Evolutionary conservation across 768 basidiomycete species (phyloP).

Genomic region (Galerina sulciceps): DNA sequence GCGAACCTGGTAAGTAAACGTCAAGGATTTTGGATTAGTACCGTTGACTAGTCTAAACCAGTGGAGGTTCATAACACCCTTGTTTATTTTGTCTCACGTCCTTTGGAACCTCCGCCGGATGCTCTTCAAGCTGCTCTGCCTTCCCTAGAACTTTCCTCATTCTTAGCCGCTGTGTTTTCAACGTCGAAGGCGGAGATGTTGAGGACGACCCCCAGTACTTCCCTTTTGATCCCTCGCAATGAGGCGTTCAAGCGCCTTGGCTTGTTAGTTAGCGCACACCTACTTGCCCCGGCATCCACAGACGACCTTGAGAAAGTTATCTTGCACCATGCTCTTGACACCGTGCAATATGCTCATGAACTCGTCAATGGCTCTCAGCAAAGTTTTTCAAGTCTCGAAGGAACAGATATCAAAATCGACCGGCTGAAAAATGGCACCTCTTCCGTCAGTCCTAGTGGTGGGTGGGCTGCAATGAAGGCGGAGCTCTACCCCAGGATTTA

Average conservation of each 20-base stretch:
- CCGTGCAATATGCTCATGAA: conserved; percentile 71
- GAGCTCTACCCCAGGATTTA: conserved; percentile 61
- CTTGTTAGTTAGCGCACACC: conserved; percentile 80
- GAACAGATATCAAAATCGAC: conserved; percentile 78
- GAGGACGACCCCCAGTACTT: conserved; percentile 66
- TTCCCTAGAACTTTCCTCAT: conserved; percentile 84
- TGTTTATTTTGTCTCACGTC: conserved; percentile 88
- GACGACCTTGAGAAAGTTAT: conserved; percentile 83
- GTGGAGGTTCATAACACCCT: conserved; percentile 78
- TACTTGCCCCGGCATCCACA: conserved; percentile 79
- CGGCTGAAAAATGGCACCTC: conserved; percentile 54
- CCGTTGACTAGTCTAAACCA: conserved; percentile 30
- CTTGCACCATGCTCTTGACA: conserved; percentile 82
- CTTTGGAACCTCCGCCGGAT: conserved; percentile 82
- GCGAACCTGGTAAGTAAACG: conserved; percentile 66
- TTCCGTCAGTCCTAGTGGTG: conserved; percentile 70
- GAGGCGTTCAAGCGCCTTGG: conserved; percentile 89
- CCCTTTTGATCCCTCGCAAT: conserved; percentile 89
- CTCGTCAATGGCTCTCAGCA: conserved; percentile 68
- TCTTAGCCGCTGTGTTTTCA: conserved; percentile 89
- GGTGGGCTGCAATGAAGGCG: conserved; percentile 75
- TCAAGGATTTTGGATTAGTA: neutral
- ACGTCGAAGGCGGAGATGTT: conserved; percentile 78
- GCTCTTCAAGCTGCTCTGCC: conserved; percentile 82
- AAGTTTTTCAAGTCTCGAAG: conserved; percentile 83